These are phyloP conservation scores for Stephania cephalantha DNA, from an alignment of 164 flowering plant genomes.

Conservation along the genomic window DNA sequence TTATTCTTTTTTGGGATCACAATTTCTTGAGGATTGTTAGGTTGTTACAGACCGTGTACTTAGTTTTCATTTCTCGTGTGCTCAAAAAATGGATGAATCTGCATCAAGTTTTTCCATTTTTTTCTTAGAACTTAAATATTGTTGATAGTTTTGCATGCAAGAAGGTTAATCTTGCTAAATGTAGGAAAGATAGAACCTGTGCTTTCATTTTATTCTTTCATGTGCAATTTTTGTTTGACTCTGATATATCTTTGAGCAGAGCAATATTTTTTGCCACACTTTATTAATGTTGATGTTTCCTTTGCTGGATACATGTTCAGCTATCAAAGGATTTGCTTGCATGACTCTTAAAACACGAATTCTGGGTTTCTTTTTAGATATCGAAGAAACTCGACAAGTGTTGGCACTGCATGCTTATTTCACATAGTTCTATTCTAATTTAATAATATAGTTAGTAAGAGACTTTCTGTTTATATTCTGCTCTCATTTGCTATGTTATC, in stretches of 20 bases:
- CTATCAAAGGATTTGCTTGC: neutral
- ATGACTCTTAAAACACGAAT: neutral
- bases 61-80: neutral
- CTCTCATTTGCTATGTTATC: conserved; percentile 1
- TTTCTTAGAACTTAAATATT: neutral
- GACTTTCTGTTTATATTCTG: conserved; percentile 1
- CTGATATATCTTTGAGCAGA: neutral
- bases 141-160: neutral
- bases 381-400: neutral
- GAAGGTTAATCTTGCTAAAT: neutral
- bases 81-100: neutral
- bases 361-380: neutral
- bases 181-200: neutral
- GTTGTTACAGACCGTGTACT: neutral
- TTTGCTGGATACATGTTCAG: neutral
- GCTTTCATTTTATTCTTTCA: neutral
- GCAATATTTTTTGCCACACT: neutral
- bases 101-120: too few relatives aligned
- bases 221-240: neutral
- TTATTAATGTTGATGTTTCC: neutral
- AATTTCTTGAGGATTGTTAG: neutral
- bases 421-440: neutral
- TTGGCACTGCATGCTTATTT: neutral
- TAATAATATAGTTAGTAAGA: neutral
- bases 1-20: neutral